phyloP scores from a whole-genome alignment of 2,329 filamentous ascomycete genomes.

The Capronia coronata region DNA sequence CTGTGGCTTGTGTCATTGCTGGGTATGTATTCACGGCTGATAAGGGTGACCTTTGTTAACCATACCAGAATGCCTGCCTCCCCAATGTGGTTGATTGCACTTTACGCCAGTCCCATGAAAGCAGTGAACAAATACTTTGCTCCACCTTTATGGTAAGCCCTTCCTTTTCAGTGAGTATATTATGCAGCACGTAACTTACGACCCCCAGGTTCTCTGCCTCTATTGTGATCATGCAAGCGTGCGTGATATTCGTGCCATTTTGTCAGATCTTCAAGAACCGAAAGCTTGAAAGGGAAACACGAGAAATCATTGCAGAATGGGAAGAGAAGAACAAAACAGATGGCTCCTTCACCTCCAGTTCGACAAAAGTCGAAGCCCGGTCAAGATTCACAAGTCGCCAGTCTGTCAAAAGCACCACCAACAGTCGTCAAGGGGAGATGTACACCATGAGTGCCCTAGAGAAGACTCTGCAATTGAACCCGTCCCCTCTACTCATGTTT shows the following conservation, averaged over 20 bases:
- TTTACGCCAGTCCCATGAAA: slow-evolving; percentile 45
- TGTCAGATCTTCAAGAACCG: slow-evolving; percentile 46
- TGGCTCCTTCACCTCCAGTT: slow-evolving; percentile 31
- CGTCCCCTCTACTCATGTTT: slow-evolving; percentile 56
- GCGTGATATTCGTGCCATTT: slow-evolving; percentile 58
- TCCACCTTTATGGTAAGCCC: slow-evolving; percentile 57
- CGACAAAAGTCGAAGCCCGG: slow-evolving; percentile 29
- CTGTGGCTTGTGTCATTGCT: slow-evolving; percentile 46
- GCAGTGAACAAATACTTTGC: slow-evolving; percentile 51
- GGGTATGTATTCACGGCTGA: slow-evolving; percentile 31
- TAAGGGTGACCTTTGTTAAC: slow-evolving; percentile 1
- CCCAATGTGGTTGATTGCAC: slow-evolving; percentile 57
- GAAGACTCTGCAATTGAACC: slow-evolving; percentile 52
- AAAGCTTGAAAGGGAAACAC: slow-evolving; percentile 33
- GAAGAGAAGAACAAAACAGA: slow-evolving; percentile 33
- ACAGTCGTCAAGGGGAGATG: slow-evolving; percentile 42
- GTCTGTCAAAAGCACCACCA: slow-evolving; percentile 35
- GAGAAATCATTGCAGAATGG: slow-evolving; percentile 36
- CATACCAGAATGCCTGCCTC: slow-evolving; percentile 53
- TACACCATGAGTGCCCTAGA: slow-evolving; percentile 58
- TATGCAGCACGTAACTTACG: not conserved
- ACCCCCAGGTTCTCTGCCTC: slow-evolving; percentile 47
- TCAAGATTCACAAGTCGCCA: slow-evolving; percentile 31
- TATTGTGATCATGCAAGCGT: slow-evolving; percentile 57
- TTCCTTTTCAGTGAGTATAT: too few species aligned